These are phyloP conservation scores for Rhododendron ovatum DNA, from an alignment of 148 eudicot species.

Conservation along the genomic window DNA sequence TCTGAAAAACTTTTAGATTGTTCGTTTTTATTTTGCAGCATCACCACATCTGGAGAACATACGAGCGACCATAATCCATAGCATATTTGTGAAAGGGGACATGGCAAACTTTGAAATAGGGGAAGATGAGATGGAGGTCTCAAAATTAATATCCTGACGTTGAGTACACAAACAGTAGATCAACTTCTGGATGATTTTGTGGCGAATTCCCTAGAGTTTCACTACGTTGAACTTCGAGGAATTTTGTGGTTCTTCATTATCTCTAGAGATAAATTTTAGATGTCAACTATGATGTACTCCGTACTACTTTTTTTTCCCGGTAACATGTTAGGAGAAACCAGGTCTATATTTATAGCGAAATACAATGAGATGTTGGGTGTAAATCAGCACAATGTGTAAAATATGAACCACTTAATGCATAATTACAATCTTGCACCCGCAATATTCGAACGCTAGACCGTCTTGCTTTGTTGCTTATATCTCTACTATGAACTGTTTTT, in stretches of 20 bases:
- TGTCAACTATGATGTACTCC: background rate
- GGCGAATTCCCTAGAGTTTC: background rate
- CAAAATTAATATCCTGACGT: conserved; percentile 7
- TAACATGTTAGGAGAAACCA: too few relatives aligned
- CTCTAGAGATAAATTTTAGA: background rate
- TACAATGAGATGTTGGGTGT: too few relatives aligned
- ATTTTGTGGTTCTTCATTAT: background rate
- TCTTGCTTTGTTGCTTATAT: too few relatives aligned
- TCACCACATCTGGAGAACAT: conserved; percentile 4
- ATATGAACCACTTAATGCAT: too few relatives aligned
- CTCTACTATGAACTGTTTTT: too few relatives aligned
- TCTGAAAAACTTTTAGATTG: background rate
- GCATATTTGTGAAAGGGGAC: conserved; percentile 19
- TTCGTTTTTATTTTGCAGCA: conserved; percentile 6
- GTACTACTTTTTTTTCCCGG: too few relatives aligned
- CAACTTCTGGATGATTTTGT: background rate
- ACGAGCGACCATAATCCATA: conserved; percentile 9
- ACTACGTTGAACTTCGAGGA: background rate
- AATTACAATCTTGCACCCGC: too few relatives aligned
- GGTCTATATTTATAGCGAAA: too few relatives aligned
- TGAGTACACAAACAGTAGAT: background rate
- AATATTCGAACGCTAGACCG: too few relatives aligned
- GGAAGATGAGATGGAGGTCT: conserved; percentile 8
- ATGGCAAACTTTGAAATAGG: background rate
- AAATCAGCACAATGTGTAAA: too few relatives aligned